These are phyloP conservation scores for Macrotyloma uniflorum DNA, from an alignment of 306 rosid species.

Conservation along the genomic window DNA sequence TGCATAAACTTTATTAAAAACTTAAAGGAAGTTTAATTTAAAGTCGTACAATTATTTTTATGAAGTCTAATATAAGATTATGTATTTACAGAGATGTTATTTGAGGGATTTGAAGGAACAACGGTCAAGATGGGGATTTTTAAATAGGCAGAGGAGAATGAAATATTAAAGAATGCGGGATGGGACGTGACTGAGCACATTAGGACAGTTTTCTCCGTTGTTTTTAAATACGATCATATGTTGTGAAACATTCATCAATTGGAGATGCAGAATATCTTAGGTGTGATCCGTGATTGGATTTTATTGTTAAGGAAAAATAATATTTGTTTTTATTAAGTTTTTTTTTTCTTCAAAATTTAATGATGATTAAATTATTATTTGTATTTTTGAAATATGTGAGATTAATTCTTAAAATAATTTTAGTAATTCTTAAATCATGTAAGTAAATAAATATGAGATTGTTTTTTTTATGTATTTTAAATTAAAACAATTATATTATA, in stretches of 20 bases:
- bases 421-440: no score
- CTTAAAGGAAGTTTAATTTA: no score
- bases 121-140: constrained; percentile 31
- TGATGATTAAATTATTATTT: no score
- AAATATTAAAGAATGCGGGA: neutral
- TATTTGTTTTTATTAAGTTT: neutral
- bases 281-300: neutral
- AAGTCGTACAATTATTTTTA: no score
- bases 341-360: neutral
- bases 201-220: neutral
- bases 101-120: constrained; percentile 13
- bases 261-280: neutral
- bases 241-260: neutral
- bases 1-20: no score
- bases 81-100: constrained; percentile 2
- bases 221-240: neutral
- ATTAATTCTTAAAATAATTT: no score
- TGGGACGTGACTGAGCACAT: neutral
- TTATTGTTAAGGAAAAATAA: neutral
- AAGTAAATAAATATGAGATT: no score
- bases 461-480: no score
- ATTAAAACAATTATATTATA: no score
- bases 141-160: neutral
- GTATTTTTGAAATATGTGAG: no score
- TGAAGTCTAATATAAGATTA: no score